phyloP scores from a whole-genome alignment of 805 yeast genomes.

The Pichia pseudocactophila region DNA sequence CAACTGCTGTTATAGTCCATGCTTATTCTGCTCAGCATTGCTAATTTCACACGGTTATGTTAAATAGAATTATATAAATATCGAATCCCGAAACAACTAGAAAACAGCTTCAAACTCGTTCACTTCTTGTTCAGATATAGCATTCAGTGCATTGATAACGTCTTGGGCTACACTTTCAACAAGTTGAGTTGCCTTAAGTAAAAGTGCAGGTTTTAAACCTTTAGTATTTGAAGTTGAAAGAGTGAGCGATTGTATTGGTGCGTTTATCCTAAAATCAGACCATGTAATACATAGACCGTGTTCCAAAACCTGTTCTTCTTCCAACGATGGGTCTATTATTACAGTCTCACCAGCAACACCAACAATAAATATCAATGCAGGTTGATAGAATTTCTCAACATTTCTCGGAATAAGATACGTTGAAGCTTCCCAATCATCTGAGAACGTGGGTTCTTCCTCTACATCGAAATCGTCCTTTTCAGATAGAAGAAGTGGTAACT shows the following conservation, averaged over 20 bases:
- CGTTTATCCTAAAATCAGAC: constrained; percentile 53
- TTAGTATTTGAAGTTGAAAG: constrained; percentile 43
- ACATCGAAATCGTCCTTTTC: constrained; percentile 56
- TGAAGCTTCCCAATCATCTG: constrained; percentile 75
- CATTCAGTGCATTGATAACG: constrained; percentile 52
- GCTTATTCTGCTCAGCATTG: constrained; percentile 73
- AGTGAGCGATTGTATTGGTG: constrained; percentile 68
- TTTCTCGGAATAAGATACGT: constrained; percentile 34
- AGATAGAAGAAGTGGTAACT: constrained; percentile 63
- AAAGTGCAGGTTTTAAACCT: constrained; percentile 41
- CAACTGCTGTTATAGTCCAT: constrained; percentile 89
- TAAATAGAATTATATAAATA: not conserved
- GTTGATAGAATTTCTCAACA: constrained; percentile 34
- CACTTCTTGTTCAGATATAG: constrained; percentile 32
- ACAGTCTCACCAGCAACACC: constrained; percentile 66
- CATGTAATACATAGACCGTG: constrained; percentile 72
- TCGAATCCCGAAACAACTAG: constrained; percentile 6
- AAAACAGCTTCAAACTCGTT: constrained; percentile 25
- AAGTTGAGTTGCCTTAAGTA: constrained; percentile 48
- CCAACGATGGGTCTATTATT: constrained; percentile 78
- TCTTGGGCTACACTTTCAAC: constrained; percentile 53
- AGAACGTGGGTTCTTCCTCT: constrained; percentile 84
- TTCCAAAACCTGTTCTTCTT: constrained; percentile 83
- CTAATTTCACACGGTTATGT: constrained; percentile 12
- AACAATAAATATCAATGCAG: constrained; percentile 69